Conservation (phyloP, 2,329 filamentous ascomycete genomes). For the Dactylonectria estremocensis region DNA sequence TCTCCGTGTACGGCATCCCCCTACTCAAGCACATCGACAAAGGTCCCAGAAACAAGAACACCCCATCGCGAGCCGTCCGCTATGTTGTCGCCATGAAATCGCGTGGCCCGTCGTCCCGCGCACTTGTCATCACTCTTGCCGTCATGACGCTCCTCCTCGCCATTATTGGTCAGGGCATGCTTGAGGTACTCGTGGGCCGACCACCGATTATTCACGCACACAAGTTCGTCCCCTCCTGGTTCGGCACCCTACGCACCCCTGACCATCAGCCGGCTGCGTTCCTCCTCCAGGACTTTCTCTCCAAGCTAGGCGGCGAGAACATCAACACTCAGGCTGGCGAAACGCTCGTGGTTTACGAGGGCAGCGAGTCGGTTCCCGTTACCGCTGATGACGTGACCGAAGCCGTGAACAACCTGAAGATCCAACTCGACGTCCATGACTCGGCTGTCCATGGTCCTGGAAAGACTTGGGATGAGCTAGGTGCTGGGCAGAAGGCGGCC, state of each 20-base stretch:
- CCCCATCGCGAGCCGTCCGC: slow-evolving; percentile 68
- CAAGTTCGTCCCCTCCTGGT: slow-evolving; percentile 67
- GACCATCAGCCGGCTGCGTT: slow-evolving; percentile 45
- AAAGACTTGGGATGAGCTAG: slow-evolving; percentile 80
- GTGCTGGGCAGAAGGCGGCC: slow-evolving; percentile 70
- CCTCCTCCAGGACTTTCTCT: slow-evolving; percentile 53
- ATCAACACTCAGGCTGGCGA: slow-evolving; percentile 52
- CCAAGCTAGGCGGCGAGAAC: slow-evolving; percentile 56
- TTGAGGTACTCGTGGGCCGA: slow-evolving; percentile 74
- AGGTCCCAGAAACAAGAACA: slow-evolving; percentile 53
- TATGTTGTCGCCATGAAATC: slow-evolving; percentile 79
- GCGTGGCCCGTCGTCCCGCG: slow-evolving; percentile 64
- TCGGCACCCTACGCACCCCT: slow-evolving; percentile 50
- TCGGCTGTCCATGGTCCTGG: slow-evolving; percentile 66
- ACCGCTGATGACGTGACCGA: slow-evolving; percentile 37
- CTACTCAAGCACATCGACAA: slow-evolving; percentile 66
- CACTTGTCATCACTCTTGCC: slow-evolving; percentile 68
- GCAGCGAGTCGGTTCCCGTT: slow-evolving; percentile 30
- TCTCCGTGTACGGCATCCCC: slow-evolving; percentile 85
- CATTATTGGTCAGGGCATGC: slow-evolving; percentile 73
- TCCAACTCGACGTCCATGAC: slow-evolving; percentile 63
- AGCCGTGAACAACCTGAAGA: slow-evolving; percentile 39
- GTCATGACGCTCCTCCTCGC: slow-evolving; percentile 74
- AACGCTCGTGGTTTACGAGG: slow-evolving; percentile 57
- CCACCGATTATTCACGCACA: slow-evolving; percentile 70